A percentile compares a stretch with the other conserved stretches of the same genome.
These are phyloP conservation scores for Crithidia brevicula DNA, from an alignment of 208 protist genomes.

Conservation along the genomic window DNA sequence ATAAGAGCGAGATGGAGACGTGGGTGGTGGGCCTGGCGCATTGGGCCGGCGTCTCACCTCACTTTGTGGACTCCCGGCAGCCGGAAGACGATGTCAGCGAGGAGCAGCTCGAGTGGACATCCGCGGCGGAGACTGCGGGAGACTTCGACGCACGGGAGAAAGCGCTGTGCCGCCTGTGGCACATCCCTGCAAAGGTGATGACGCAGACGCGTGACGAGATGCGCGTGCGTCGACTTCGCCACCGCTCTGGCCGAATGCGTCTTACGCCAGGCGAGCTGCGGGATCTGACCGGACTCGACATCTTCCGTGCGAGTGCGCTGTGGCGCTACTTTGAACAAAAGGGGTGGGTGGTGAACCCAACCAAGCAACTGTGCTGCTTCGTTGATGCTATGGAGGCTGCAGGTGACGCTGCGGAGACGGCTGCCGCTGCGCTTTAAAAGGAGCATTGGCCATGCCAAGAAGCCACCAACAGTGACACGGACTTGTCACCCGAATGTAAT, in stretches of 20 bases:
- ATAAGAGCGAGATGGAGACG: conserved; percentile 62
- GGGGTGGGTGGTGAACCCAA: conserved; percentile 45
- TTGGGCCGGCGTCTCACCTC: conserved; percentile 39
- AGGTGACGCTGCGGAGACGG: background rate
- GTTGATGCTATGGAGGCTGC: too few species aligned
- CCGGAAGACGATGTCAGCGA: conserved; percentile 2
- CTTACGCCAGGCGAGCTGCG: conserved; percentile 71
- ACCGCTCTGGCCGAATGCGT: conserved; percentile 24
- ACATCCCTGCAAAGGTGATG: conserved; percentile 57
- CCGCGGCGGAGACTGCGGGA: background rate
- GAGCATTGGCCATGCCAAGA: too few species aligned
- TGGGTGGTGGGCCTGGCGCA: conserved; percentile 75
- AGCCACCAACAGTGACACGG: too few species aligned
- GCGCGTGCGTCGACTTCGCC: conserved; percentile 21
- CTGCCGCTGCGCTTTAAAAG: background rate
- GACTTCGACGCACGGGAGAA: conserved; percentile 25
- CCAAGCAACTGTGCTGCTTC: conserved; percentile 40
- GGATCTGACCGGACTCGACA: conserved; percentile 64
- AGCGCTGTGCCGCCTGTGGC: conserved; percentile 47
- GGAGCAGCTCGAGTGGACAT: background rate
- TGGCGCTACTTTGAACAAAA: conserved; percentile 53
- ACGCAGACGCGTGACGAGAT: conserved; percentile 41
- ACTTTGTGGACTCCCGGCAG: conserved; percentile 44
- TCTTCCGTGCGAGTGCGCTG: conserved; percentile 77
- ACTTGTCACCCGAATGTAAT: too few species aligned